Evolutionary conservation across 306 rosid genomes (phyloP).

Genomic region (Argentina anserina): DNA sequence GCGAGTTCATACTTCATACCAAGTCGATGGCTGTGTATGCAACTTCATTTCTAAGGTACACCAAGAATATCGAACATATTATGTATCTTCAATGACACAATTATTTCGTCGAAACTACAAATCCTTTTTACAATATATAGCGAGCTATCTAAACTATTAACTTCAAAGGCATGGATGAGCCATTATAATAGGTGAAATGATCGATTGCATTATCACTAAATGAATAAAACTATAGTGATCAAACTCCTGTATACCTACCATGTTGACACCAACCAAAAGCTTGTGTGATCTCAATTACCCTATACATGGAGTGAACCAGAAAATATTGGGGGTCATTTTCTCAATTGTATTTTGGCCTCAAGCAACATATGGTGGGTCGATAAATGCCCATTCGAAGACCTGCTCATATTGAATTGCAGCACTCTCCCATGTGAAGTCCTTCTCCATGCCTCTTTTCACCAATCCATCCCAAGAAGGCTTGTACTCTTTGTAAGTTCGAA

Average conservation of each 20-base stretch:
- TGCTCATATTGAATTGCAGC: constrained; percentile 76
- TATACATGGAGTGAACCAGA: neutral
- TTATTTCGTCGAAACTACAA: neutral
- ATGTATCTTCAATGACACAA: neutral
- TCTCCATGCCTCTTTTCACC: constrained; percentile 68
- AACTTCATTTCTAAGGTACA: neutral
- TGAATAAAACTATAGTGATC: constrained; percentile 4
- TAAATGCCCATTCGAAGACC: constrained; percentile 62
- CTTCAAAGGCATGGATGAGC: neutral
- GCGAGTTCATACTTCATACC: neutral
- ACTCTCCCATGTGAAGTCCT: constrained; percentile 68
- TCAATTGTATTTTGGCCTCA: constrained; percentile 20
- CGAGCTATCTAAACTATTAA: neutral
- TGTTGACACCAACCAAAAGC: neutral
- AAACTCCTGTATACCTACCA: neutral
- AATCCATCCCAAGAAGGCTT: constrained; percentile 77
- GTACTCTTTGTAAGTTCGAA: constrained; percentile 48
- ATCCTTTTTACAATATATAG: neutral
- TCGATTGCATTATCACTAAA: neutral
- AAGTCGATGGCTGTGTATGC: neutral
- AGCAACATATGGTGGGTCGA: constrained; percentile 58
- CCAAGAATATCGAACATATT: neutral
- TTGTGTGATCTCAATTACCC: constrained; percentile 6
- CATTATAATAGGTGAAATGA: neutral
- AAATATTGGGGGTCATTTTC: neutral